Percentiles rank a stretch among this genome's conserved stretches.
Evolutionary conservation across 176 grass and related monocot species (phyloP).

Genomic region (Ampelocalamus luodianensis): DNA sequence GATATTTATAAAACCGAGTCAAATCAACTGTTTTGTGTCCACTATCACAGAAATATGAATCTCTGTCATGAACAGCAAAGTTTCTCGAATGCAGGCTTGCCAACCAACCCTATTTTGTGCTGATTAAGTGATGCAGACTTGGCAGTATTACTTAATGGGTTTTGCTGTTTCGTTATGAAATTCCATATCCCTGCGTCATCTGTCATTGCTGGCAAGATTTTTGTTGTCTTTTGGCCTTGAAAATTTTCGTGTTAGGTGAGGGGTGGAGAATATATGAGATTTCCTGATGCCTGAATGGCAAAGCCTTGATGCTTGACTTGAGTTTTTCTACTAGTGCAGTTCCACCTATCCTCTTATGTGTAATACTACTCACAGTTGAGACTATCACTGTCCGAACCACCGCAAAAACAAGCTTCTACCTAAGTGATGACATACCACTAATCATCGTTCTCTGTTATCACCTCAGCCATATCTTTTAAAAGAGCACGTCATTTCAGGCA

Average conservation of each 20-base stretch:
- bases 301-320: constrained; percentile 22
- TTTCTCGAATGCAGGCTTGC: neutral
- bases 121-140: neutral
- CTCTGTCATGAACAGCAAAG: constrained; percentile 1
- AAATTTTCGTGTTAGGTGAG: constrained; percentile 30
- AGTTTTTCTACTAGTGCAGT: constrained; percentile 37
- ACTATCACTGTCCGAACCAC: constrained; percentile 4
- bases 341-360: constrained; percentile 49
- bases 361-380: constrained; percentile 6
- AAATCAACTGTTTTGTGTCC: constrained; percentile 11
- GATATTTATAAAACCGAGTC: neutral
- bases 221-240: neutral
- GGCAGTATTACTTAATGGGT: neutral
- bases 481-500: neutral
- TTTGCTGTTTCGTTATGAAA: neutral
- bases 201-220: constrained; percentile 23
- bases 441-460: constrained; percentile 15
- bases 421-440: constrained; percentile 9
- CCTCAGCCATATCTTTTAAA: neutral
- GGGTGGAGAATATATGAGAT: neutral
- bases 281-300: neutral
- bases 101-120: neutral
- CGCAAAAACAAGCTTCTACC: constrained; percentile 20
- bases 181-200: neutral
- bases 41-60: neutral